These are phyloP conservation scores for Eragrostis nindensis DNA, from an alignment of 176 grass and related monocot genomes.

Conservation along the genomic window DNA sequence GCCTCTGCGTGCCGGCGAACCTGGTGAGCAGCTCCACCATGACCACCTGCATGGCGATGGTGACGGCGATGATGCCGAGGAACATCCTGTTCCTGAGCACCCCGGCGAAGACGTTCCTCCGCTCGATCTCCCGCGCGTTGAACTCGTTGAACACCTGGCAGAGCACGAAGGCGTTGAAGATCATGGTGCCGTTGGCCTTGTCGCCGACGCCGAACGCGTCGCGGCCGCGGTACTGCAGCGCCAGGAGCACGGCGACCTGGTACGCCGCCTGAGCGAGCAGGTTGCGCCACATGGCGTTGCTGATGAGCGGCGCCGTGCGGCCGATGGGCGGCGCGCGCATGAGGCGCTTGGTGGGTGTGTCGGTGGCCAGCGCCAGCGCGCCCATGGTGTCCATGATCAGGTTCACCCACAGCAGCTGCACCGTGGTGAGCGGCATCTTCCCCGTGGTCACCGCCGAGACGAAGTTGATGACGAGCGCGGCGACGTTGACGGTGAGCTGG, in stretches of 20 bases:
- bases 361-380: constrained; percentile 65
- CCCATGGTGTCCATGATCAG: constrained; percentile 93
- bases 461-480: constrained; percentile 65
- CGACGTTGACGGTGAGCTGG: constrained; percentile 86
- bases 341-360: constrained; percentile 51
- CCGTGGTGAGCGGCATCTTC: constrained; percentile 62
- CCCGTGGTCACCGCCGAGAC: constrained; percentile 49
- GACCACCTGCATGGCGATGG: constrained; percentile 63
- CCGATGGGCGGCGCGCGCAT: constrained; percentile 68
- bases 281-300: constrained; percentile 91
- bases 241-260: constrained; percentile 63
- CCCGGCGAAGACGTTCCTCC: constrained; percentile 78
- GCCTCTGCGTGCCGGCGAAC: constrained; percentile 82
- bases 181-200: constrained; percentile 70
- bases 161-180: constrained; percentile 92
- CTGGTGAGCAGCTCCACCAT: constrained; percentile 88
- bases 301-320: constrained; percentile 75
- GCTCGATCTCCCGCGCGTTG: constrained; percentile 76
- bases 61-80: constrained; percentile 66
- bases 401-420: constrained; percentile 87
- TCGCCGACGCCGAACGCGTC: constrained; percentile 39
- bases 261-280: constrained; percentile 59
- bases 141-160: constrained; percentile 98
- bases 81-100: constrained; percentile 74
- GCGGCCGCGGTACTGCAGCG: constrained; percentile 59